Evolutionary conservation across 2,329 filamentous ascomycete genomes (phyloP).

Genomic region (Alternaria triticina): DNA sequence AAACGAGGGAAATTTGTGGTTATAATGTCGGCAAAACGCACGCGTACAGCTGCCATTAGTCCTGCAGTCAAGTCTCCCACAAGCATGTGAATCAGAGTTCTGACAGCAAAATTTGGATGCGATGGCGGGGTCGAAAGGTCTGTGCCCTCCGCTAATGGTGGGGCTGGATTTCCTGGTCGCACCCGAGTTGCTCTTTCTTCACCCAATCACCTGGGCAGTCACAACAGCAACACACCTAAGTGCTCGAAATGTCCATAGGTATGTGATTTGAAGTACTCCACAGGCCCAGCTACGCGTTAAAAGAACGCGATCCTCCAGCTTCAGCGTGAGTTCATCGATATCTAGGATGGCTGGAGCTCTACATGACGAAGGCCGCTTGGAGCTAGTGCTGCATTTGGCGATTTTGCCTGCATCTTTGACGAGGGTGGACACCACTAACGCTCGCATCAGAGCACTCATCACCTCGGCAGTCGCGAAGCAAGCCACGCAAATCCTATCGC

Average conservation of each 20-base stretch:
- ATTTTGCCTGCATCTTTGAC: background rate
- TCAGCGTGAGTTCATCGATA: background rate
- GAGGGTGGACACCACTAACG: conserved; percentile 2
- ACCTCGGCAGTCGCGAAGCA: conserved; percentile 30
- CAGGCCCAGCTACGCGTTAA: background rate
- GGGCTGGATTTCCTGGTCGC: conserved; percentile 8
- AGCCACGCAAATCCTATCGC: conserved; percentile 24
- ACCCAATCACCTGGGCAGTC: conserved; percentile 1
- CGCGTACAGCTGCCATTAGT: background rate
- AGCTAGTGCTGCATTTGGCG: conserved; percentile 2
- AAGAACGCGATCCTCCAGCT: background rate
- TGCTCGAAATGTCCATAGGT: conserved; percentile 18
- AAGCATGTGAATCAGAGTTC: background rate
- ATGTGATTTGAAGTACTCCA: background rate
- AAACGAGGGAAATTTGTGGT: background rate
- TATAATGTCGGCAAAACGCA: conserved; percentile 1
- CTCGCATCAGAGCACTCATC: conserved; percentile 14
- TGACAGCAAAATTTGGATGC: background rate
- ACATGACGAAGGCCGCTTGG: background rate
- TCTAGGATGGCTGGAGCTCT: background rate
- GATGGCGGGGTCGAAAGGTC: conserved; percentile 16
- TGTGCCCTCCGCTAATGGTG: conserved; percentile 22
- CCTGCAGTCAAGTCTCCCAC: rapidly evolving
- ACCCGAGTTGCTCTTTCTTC: conserved; percentile 4
- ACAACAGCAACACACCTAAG: background rate